Percentiles rank a stretch among this genome's conserved stretches.
These are phyloP conservation scores for Sporothrix schenckii DNA, from an alignment of 2,329 filamentous ascomycete genomes.

Conservation along the genomic window DNA sequence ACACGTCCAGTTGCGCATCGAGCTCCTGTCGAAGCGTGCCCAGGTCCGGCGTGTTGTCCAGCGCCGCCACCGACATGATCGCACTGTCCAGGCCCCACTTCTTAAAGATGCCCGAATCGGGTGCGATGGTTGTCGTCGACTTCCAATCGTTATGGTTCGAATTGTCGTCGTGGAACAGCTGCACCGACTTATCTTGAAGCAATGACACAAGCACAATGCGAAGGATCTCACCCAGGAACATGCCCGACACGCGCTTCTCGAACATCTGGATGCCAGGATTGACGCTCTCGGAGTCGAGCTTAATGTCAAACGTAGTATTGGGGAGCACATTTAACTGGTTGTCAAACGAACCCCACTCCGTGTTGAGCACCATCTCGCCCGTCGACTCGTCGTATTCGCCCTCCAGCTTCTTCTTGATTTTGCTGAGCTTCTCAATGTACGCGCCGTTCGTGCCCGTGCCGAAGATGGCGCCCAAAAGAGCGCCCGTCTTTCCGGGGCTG, in stretches of 20 bases:
- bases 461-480: slow-evolving; percentile 94
- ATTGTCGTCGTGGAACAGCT: slow-evolving; percentile 76
- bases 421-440: slow-evolving; percentile 88
- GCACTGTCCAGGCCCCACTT: slow-evolving; percentile 91
- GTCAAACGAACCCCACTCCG: slow-evolving; percentile 98
- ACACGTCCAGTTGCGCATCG: slow-evolving; percentile 74
- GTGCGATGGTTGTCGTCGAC: slow-evolving; percentile 69
- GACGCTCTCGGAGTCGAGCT: slow-evolving; percentile 76
- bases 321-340: slow-evolving; percentile 88
- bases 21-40: slow-evolving; percentile 76
- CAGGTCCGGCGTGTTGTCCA: slow-evolving; percentile 73
- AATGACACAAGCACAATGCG: slow-evolving; percentile 75
- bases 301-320: slow-evolving; percentile 77
- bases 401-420: slow-evolving; percentile 75
- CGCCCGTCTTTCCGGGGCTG: slow-evolving; percentile 81
- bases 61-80: slow-evolving; percentile 83
- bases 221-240: slow-evolving; percentile 96
- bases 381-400: slow-evolving; percentile 77
- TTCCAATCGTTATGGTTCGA: slow-evolving; percentile 69
- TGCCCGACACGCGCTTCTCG: slow-evolving; percentile 96
- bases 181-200: slow-evolving; percentile 65
- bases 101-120: slow-evolving; percentile 69
- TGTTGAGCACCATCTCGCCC: slow-evolving; percentile 96
- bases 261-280: slow-evolving; percentile 99
- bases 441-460: slow-evolving; percentile 97